These are phyloP conservation scores for Jatropha multifida DNA, from an alignment of 441 rosid species.

Conservation along the genomic window DNA sequence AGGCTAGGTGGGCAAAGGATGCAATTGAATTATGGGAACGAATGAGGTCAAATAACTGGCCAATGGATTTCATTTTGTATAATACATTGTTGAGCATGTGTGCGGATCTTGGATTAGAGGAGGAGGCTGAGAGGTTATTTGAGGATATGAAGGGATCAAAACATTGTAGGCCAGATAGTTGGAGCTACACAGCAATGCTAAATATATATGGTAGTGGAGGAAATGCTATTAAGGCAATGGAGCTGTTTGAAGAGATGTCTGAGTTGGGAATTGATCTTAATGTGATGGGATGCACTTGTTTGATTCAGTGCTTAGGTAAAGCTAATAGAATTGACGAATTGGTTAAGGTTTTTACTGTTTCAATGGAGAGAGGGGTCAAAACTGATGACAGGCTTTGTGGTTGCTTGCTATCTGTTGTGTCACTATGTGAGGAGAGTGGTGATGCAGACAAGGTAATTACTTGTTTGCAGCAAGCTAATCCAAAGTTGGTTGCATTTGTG, in stretches of 20 bases:
- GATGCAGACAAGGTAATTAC: conserved; percentile 59
- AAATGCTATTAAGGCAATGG: conserved; percentile 66
- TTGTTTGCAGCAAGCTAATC: conserved; percentile 70
- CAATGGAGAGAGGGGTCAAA: conserved; percentile 54
- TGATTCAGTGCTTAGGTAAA: conserved; percentile 83
- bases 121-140: conserved; percentile 83
- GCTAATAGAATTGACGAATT: conserved; percentile 65
- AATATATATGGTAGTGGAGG: conserved; percentile 80
- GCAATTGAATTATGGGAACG: conserved; percentile 77
- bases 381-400: conserved; percentile 89
- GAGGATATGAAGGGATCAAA: conserved; percentile 70
- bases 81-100: conserved; percentile 93
- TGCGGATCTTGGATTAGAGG: conserved; percentile 82
- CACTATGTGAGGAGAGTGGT: conserved; percentile 55
- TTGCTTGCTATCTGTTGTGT: conserved; percentile 75
- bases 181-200: conserved; percentile 88
- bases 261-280: conserved; percentile 53
- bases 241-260: conserved; percentile 66
- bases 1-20: conserved; percentile 89
- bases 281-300: conserved; percentile 92
- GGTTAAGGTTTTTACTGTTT: conserved; percentile 54
- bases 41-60: conserved; percentile 71
- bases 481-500: conserved; percentile 55
- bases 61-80: conserved; percentile 78
- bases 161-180: conserved; percentile 65